A percentile compares a stretch with the other conserved stretches of the same genome.
Conservation (phyloP, 192 early-diverging fungal genomes). For the Coemansia sp. region DNA sequence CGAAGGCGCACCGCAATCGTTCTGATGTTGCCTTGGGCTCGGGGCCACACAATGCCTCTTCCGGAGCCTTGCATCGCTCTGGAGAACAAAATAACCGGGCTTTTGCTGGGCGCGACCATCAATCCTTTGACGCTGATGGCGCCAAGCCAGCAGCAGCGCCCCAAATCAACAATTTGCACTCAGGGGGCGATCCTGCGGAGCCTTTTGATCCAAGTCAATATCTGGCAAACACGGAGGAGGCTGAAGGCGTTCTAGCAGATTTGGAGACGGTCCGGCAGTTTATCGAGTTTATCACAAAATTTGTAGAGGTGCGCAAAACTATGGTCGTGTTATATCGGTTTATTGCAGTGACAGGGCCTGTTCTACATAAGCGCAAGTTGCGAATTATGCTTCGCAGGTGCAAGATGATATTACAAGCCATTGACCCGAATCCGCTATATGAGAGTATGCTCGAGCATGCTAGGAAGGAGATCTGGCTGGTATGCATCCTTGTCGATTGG, state of each 20-base stretch:
- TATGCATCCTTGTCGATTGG: slow-evolving; percentile 41
- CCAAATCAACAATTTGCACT: not conserved
- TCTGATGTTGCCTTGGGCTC: not conserved
- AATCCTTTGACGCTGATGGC: not conserved
- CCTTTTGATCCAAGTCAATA: slow-evolving; percentile 40
- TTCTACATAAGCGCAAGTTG: slow-evolving; percentile 36
- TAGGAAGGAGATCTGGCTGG: slow-evolving; percentile 37
- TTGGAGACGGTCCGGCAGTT: slow-evolving; percentile 35
- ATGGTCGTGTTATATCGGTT: slow-evolving; percentile 53
- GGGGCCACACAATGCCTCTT: not conserved
- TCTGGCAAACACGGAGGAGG: slow-evolving; percentile 29
- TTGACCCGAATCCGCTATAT: slow-evolving; percentile 31
- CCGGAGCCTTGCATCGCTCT: not conserved
- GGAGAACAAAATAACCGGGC: not conserved
- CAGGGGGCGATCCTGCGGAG: slow-evolving; percentile 9
- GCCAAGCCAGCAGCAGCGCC: not conserved
- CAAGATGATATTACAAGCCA: slow-evolving; percentile 19
- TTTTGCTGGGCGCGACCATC: not conserved
- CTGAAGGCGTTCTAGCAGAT: slow-evolving; percentile 33
- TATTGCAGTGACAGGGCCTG: slow-evolving; percentile 44
- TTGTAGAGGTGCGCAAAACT: slow-evolving; percentile 50
- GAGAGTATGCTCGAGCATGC: slow-evolving; percentile 30
- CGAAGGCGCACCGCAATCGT: not conserved
- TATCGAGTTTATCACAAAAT: slow-evolving; percentile 37
- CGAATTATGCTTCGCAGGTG: slow-evolving; percentile 34